Conservation (phyloP, 164 flowering plant genomes). For the Vitis rupestris region DNA sequence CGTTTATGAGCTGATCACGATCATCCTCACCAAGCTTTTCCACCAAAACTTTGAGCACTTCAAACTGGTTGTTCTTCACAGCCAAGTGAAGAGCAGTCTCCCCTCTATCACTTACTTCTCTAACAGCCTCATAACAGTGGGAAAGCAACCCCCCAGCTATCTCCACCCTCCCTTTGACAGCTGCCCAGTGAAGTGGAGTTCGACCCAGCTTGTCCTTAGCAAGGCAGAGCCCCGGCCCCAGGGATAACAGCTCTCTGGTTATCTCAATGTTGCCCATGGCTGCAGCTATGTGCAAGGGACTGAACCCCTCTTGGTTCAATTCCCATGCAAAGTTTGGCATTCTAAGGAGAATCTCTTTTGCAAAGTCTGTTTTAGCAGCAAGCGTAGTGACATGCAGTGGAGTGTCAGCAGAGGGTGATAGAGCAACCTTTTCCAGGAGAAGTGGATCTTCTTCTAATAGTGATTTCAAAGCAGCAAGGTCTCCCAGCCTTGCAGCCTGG, state of each 20-base stretch:
- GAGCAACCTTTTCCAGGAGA: neutral
- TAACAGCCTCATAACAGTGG: neutral
- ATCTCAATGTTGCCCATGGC: neutral
- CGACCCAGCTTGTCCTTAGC: neutral
- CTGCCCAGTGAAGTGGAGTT: neutral
- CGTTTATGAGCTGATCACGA: neutral
- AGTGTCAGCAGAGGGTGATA: neutral
- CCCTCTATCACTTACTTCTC: neutral
- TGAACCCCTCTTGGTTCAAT: neutral
- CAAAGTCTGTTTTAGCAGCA: neutral
- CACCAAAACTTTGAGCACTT: neutral
- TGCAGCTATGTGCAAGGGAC: neutral
- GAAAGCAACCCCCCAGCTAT: neutral
- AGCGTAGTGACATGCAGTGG: neutral
- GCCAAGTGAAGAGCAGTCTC: neutral
- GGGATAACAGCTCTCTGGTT: neutral
- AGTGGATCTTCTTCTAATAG: neutral
- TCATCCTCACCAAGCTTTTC: neutral
- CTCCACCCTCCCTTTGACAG: neutral
- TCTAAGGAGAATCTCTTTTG: neutral
- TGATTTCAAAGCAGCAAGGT: neutral
- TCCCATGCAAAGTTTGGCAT: neutral
- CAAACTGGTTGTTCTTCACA: slow-evolving; percentile 1
- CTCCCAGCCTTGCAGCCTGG: neutral
- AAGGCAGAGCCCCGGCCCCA: neutral